These are phyloP conservation scores for Herpetomonas muscarum DNA, from an alignment of 208 protist species.

Conservation along the genomic window DNA sequence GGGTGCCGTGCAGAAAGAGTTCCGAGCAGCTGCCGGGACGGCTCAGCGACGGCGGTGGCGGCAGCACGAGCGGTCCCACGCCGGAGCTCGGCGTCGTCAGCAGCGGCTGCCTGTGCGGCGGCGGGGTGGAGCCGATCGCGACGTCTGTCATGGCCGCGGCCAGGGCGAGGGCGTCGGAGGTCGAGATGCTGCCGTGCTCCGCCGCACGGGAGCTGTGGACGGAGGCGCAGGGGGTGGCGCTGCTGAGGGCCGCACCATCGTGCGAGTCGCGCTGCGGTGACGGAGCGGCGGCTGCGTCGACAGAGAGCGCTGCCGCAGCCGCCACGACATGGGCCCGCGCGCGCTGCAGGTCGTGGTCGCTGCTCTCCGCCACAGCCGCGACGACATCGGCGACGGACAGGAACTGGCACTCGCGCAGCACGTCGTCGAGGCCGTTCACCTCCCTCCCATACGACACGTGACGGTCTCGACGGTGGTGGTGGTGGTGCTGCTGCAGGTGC, in stretches of 20 bases:
- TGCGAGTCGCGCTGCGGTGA: too few relatives aligned
- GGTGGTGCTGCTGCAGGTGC: background rate
- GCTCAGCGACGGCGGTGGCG: too few relatives aligned
- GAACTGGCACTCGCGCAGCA: slow-evolving; percentile 37
- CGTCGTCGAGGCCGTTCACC: slow-evolving; percentile 28
- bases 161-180: slow-evolving; percentile 21
- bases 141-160: slow-evolving; percentile 44
- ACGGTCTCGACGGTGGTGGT: background rate
- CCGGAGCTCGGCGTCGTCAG: background rate
- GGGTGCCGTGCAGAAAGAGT: too few relatives aligned
- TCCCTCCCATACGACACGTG: background rate
- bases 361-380: slow-evolving; percentile 23
- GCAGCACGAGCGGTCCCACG: background rate
- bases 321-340: slow-evolving; percentile 19
- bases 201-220: too few relatives aligned
- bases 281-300: too few relatives aligned
- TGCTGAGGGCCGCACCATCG: too few relatives aligned
- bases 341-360: slow-evolving; percentile 23
- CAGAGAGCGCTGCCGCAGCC: too few relatives aligned
- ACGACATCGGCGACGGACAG: slow-evolving; percentile 38
- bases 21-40: too few relatives aligned
- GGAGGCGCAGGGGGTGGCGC: too few relatives aligned
- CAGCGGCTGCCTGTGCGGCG: background rate
- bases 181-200: too few relatives aligned
- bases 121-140: slow-evolving; percentile 4